Conservation (phyloP, 2,329 filamentous ascomycete species). For the Talaromyces rugulosus region DNA sequence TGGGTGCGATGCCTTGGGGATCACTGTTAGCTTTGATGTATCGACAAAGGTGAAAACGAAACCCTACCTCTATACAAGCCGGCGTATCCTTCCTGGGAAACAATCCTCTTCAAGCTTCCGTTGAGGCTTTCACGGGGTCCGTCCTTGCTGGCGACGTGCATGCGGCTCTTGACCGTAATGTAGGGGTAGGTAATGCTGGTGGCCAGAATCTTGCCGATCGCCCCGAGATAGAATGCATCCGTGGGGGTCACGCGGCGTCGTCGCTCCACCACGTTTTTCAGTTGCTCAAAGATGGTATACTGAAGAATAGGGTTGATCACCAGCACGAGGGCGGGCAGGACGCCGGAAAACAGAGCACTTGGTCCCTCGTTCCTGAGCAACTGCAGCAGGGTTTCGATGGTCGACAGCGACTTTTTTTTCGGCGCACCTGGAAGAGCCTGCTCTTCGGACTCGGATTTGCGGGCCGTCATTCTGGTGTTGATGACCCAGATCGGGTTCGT, state of each 20-base stretch:
- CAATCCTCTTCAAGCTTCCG: slow-evolving; percentile 70
- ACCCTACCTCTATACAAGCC: slow-evolving; percentile 84
- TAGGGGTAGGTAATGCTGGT: slow-evolving; percentile 96
- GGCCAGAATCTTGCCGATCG: slow-evolving; percentile 88
- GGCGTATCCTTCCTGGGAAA: slow-evolving; percentile 83
- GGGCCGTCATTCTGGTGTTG: slow-evolving; percentile 96
- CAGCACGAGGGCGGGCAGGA: slow-evolving; percentile 85
- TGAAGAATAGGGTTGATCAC: slow-evolving; percentile 98
- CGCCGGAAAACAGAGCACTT: slow-evolving; percentile 80
- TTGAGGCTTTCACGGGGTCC: slow-evolving; percentile 77
- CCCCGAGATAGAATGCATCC: slow-evolving; percentile 86
- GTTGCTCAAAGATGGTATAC: slow-evolving; percentile 97
- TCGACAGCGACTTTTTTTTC: slow-evolving; percentile 60
- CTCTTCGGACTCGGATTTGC: slow-evolving; percentile 57
- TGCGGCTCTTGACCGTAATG: slow-evolving; percentile 96
- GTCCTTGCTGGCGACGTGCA: slow-evolving; percentile 81
- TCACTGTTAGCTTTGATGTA: background rate
- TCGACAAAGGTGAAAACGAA: background rate
- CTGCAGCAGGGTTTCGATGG: slow-evolving; percentile 73
- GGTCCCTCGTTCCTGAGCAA: slow-evolving; percentile 82
- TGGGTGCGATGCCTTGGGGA: slow-evolving; percentile 77
- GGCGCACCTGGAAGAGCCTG: slow-evolving; percentile 35
- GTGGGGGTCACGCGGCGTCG: slow-evolving; percentile 72
- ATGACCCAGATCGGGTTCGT: slow-evolving; percentile 99
- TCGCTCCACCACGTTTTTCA: slow-evolving; percentile 87